Evolutionary conservation across 2,329 filamentous ascomycete species (phyloP).

Genomic region (Aspergillus flavus): DNA sequence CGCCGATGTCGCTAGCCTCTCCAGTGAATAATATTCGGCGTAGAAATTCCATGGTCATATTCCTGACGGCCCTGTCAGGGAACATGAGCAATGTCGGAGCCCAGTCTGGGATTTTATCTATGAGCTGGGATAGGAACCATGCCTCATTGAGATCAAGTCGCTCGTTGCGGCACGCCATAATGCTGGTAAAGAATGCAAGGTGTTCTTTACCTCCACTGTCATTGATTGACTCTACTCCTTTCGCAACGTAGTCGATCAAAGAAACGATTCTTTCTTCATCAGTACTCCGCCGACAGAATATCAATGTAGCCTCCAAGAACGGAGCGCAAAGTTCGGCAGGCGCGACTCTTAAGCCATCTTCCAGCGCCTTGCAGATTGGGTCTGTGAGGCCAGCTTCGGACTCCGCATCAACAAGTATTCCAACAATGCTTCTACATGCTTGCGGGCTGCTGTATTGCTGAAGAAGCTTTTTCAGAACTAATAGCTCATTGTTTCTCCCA

Average conservation of each 20-base stretch:
- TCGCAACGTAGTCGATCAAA: slow-evolving; percentile 46
- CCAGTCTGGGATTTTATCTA: slow-evolving; percentile 52
- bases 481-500: slow-evolving; percentile 36
- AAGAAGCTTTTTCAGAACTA: slow-evolving; percentile 64
- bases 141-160: slow-evolving; percentile 34
- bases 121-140: slow-evolving; percentile 39
- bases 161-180: slow-evolving; percentile 51
- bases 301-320: slow-evolving; percentile 60
- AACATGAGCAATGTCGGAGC: slow-evolving; percentile 57
- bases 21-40: slow-evolving; percentile 46
- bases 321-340: slow-evolving; percentile 53
- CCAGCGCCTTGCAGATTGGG: slow-evolving; percentile 57
- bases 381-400: slow-evolving; percentile 51
- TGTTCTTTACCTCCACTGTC: slow-evolving; percentile 52
- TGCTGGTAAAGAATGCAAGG: slow-evolving; percentile 54
- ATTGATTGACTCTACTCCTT: slow-evolving; percentile 53
- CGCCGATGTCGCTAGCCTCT: slow-evolving; percentile 31
- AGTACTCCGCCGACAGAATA: slow-evolving; percentile 53
- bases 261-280: slow-evolving; percentile 39
- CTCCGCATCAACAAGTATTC: slow-evolving; percentile 57
- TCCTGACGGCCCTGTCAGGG: slow-evolving; percentile 49
- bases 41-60: slow-evolving; percentile 48
- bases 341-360: slow-evolving; percentile 57
- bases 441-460: slow-evolving; percentile 60
- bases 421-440: slow-evolving; percentile 60